Conservation (phyloP, 352 stramenopile species). For the Paralagenidium karlingii region DNA sequence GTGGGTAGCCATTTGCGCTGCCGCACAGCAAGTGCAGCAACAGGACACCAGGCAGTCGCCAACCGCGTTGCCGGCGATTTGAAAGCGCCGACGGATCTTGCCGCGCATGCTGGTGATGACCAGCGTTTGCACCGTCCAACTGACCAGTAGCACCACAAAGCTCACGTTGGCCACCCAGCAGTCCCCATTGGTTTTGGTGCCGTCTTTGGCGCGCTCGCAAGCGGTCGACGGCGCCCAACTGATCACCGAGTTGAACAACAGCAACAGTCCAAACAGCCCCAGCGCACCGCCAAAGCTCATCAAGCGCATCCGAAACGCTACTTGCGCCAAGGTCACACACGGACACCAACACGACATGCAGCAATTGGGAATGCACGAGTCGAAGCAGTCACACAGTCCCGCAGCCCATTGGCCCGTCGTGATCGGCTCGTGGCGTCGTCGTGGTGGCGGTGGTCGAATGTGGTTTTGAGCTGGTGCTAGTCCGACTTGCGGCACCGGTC, state of each 20-base stretch:
- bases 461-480: too few species aligned
- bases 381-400: slow-evolving; percentile 13
- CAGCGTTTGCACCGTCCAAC: too few species aligned
- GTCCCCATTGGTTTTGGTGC: too few species aligned
- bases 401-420: too few species aligned
- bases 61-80: slow-evolving; percentile 5
- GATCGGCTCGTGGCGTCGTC: too few species aligned
- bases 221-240: too few species aligned
- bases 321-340: slow-evolving; percentile 16
- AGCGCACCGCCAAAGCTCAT: slow-evolving; percentile 3
- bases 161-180: too few species aligned
- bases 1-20: slow-evolving; percentile 19
- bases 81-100: slow-evolving; percentile 6
- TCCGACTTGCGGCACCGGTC: too few species aligned
- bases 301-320: slow-evolving; percentile 9
- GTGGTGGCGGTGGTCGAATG: too few species aligned
- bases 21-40: slow-evolving; percentile 13
- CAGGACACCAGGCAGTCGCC: slow-evolving; percentile 6
- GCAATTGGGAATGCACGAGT: slow-evolving; percentile 14
- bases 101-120: slow-evolving; percentile 1
- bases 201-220: too few species aligned
- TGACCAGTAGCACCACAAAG: too few species aligned
- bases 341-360: slow-evolving; percentile 10
- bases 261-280: not conserved
- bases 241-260: not conserved